Conservation (phyloP, 768 basidiomycete species). For the Rhizopogon sp. region DNA sequence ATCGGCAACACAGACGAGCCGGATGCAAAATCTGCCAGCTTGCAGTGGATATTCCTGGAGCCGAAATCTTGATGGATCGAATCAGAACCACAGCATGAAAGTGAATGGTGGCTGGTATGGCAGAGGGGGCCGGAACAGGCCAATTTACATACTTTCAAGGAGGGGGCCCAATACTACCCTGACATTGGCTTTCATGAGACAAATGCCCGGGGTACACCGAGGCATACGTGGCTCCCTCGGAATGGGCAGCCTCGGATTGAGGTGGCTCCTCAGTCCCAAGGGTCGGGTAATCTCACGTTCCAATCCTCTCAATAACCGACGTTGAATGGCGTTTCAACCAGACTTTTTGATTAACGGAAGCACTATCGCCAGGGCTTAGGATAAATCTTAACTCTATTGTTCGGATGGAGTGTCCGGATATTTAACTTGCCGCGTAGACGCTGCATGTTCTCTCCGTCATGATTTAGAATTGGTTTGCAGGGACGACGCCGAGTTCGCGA, state of each 20-base stretch:
- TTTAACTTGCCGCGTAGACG: not conserved
- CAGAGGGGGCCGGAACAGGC: slow-evolving; percentile 15
- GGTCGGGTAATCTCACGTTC: not conserved
- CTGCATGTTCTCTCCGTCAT: not conserved
- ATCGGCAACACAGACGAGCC: slow-evolving; percentile 39
- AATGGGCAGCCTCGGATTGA: slow-evolving; percentile 32
- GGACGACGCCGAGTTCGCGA: not conserved
- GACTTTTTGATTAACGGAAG: not conserved
- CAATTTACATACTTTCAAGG: slow-evolving; percentile 22
- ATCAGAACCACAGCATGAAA: slow-evolving; percentile 18
- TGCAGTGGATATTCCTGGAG: slow-evolving; percentile 30
- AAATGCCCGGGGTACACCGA: slow-evolving; percentile 33
- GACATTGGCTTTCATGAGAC: slow-evolving; percentile 48
- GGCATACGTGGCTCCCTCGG: slow-evolving; percentile 39
- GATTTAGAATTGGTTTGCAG: not conserved
- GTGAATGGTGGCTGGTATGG: slow-evolving; percentile 28
- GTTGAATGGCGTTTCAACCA: not conserved
- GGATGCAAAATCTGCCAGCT: slow-evolving; percentile 35
- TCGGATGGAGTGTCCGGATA: not conserved
- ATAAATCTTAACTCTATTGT: slow-evolving; percentile 2
- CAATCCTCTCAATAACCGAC: not conserved
- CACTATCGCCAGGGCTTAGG: not conserved
- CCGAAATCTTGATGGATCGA: slow-evolving; percentile 32
- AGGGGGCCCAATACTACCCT: slow-evolving; percentile 33
- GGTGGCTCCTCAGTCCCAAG: slow-evolving; percentile 13